phyloP scores from a whole-genome alignment of 805 yeast species.

The Torulaspora quercuum region DNA sequence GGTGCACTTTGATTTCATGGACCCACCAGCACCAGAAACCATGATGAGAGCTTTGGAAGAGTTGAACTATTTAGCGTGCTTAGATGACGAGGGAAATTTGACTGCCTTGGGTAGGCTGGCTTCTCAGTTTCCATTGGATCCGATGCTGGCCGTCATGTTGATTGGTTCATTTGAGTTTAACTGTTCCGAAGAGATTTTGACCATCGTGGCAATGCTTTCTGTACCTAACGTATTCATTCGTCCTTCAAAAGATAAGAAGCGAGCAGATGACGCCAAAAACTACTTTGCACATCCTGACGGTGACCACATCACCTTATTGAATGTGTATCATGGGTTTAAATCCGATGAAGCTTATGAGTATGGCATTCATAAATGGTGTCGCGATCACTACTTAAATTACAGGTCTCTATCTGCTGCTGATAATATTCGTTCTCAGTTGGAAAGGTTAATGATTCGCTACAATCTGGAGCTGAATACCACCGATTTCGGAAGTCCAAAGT shows the following conservation, averaged over 20 bases:
- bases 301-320: conserved; percentile 86
- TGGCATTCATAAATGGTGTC: conserved; percentile 81
- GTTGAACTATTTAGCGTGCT: conserved; percentile 81
- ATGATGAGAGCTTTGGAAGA: conserved; percentile 99
- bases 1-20: conserved; percentile 98
- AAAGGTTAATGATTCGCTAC: conserved; percentile 75
- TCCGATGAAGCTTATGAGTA: conserved; percentile 65
- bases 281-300: conserved; percentile 91
- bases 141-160: conserved; percentile 89
- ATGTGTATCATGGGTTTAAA: conserved; percentile 81
- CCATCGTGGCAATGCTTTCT: conserved; percentile 84
- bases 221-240: conserved; percentile 94
- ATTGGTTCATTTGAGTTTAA: conserved; percentile 81
- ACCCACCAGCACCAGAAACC: conserved; percentile 99
- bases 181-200: conserved; percentile 84
- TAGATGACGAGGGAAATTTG: conserved; percentile 86
- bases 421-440: conserved; percentile 79
- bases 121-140: conserved; percentile 92
- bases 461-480: conserved; percentile 72
- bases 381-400: conserved; percentile 79
- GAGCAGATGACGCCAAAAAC: conserved; percentile 88
- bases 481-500: conserved; percentile 60
- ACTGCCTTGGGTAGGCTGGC: conserved; percentile 88
- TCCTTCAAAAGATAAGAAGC: conserved; percentile 80
- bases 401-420: conserved; percentile 84